Percentiles rank a stretch among this genome's conserved stretches.
Conservation (phyloP, 2,329 filamentous ascomycete species). For the Penicillium sp. region DNA sequence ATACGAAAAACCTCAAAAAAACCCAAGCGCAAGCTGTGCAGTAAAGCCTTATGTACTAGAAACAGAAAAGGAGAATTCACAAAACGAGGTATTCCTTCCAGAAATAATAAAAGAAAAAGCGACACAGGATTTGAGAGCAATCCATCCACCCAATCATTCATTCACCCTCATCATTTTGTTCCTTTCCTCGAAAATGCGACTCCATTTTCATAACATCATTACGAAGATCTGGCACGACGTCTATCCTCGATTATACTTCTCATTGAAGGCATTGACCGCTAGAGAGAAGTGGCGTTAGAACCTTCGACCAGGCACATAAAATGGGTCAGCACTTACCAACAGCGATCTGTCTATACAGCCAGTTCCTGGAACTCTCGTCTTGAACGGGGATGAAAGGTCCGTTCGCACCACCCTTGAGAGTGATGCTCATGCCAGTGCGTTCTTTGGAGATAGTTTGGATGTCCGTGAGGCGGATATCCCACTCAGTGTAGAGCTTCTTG, state of each 20-base stretch:
- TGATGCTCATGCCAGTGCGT: slow-evolving; percentile 87
- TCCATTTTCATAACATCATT: slow-evolving; percentile 30
- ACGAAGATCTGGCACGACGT: slow-evolving; percentile 9
- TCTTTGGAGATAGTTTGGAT: slow-evolving; percentile 97
- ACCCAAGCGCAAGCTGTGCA: slow-evolving; percentile 7
- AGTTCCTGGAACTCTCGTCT: slow-evolving; percentile 76
- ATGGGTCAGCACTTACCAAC: slow-evolving; percentile 48
- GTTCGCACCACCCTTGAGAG: slow-evolving; percentile 85
- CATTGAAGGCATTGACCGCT: slow-evolving; percentile 69
- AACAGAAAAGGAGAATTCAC: background rate
- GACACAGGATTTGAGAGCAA: background rate
- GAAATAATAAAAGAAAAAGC: slow-evolving; percentile 6
- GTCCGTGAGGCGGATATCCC: slow-evolving; percentile 95
- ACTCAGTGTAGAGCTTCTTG: slow-evolving; percentile 83
- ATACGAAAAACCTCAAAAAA: slow-evolving; percentile 1
- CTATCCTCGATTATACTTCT: slow-evolving; percentile 65
- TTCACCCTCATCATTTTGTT: slow-evolving; percentile 12
- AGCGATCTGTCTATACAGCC: slow-evolving; percentile 68
- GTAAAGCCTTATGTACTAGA: slow-evolving; percentile 15
- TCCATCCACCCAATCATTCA: background rate
- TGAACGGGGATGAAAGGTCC: slow-evolving; percentile 92
- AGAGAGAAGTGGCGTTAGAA: slow-evolving; percentile 19
- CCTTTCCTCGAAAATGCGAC: slow-evolving; percentile 16
- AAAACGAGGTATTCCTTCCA: background rate
- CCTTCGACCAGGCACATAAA: background rate